Conservation (phyloP, 2,329 filamentous ascomycete genomes). For the Pyrenochaeta sp. region DNA sequence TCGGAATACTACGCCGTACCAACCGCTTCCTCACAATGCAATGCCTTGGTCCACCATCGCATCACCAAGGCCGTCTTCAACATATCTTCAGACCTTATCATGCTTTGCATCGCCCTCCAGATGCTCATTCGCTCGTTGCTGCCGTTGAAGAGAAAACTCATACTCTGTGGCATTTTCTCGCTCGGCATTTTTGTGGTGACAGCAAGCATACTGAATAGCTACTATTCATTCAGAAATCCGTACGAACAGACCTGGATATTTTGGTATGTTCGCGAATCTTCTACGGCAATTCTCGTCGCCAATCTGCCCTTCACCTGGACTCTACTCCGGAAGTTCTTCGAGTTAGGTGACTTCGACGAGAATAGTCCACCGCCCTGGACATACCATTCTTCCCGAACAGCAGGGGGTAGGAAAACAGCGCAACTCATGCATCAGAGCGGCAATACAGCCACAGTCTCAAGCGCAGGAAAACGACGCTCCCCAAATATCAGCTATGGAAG, state of each 20-base stretch:
- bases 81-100: constrained; percentile 56
- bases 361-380: constrained; percentile 38
- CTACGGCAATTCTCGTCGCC: constrained; percentile 54
- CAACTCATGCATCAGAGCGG: constrained; percentile 17
- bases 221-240: constrained; percentile 46
- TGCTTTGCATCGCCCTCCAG: constrained; percentile 56
- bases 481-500: constrained; percentile 13
- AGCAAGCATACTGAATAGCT: constrained; percentile 59
- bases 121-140: constrained; percentile 56
- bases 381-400: constrained; percentile 40
- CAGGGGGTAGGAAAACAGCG: constrained; percentile 31
- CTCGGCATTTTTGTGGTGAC: constrained; percentile 62
- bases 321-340: constrained; percentile 59
- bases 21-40: constrained; percentile 45
- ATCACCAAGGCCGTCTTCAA: constrained; percentile 54
- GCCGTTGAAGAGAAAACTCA: constrained; percentile 59
- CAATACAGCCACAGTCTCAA: constrained; percentile 3
- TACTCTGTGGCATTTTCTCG: constrained; percentile 65
- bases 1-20: constrained; percentile 63
- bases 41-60: constrained; percentile 45
- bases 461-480: constrained; percentile 13
- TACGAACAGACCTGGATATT: constrained; percentile 39
- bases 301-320: constrained; percentile 63
- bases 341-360: constrained; percentile 44
- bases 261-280: constrained; percentile 45